phyloP scores from a whole-genome alignment of 768 basidiomycete species.

The Pulveroboletus ravenelii region DNA sequence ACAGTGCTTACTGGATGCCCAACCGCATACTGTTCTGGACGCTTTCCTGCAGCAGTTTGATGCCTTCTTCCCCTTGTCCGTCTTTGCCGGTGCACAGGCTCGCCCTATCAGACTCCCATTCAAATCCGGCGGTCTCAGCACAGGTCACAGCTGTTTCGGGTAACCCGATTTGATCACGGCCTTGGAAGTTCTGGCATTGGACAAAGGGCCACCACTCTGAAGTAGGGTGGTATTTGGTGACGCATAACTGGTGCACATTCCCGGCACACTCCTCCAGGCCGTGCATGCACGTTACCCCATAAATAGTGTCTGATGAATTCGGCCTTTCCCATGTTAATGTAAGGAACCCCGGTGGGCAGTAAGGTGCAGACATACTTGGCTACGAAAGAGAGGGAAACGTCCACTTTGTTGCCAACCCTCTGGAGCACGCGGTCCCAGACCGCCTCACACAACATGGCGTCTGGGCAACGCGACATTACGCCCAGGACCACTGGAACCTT shows the following conservation, averaged over 20 bases:
- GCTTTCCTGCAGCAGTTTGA: constrained; percentile 60
- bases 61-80: constrained; percentile 59
- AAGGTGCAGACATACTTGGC: constrained; percentile 51
- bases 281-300: constrained; percentile 81
- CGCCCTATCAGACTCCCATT: constrained; percentile 60
- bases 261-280: constrained; percentile 80
- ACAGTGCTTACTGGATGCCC: constrained; percentile 50
- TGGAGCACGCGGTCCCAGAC: constrained; percentile 69
- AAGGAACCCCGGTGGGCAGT: constrained; percentile 1
- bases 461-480: constrained; percentile 74
- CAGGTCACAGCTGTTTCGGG: constrained; percentile 63
- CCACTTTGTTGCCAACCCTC: constrained; percentile 57
- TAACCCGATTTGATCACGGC: constrained; percentile 55
- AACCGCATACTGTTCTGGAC: constrained; percentile 39
- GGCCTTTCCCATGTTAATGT: constrained; percentile 37
- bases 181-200: constrained; percentile 73
- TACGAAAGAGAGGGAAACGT: constrained; percentile 68
- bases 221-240: constrained; percentile 50
- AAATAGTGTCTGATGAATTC: constrained; percentile 59
- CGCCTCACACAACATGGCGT: constrained; percentile 77
- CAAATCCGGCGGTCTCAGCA: constrained; percentile 55
- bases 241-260: constrained; percentile 87
- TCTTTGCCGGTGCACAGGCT: constrained; percentile 58
- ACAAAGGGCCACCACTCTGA: constrained; percentile 80
- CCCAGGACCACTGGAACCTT: constrained; percentile 52